Percentiles rank a stretch among this genome's conserved stretches.
Evolutionary conservation across 169 alveolate species (phyloP).

Genomic region (Plasmodium berghei): DNA sequence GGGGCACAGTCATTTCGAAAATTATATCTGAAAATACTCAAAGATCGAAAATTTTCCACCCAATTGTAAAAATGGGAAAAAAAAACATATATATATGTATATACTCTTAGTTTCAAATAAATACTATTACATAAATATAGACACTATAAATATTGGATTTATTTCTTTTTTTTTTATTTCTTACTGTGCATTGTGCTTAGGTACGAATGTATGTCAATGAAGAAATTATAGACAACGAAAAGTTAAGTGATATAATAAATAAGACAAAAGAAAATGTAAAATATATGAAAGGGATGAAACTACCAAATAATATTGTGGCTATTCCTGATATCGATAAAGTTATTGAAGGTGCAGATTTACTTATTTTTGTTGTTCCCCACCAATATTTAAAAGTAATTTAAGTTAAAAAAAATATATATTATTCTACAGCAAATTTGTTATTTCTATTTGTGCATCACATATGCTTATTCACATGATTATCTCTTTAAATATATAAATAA

Average conservation of each 20-base stretch:
- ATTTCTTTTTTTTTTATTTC: background rate
- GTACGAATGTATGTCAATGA: slow-evolving; percentile 92
- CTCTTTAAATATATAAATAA: too few relatives aligned
- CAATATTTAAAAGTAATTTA: slow-evolving; percentile 86
- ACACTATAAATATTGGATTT: background rate
- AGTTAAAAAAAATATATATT: background rate
- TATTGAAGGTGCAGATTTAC: slow-evolving; percentile 88
- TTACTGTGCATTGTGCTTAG: slow-evolving; percentile 65
- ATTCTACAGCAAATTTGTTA: background rate
- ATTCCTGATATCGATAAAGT: slow-evolving; percentile 89
- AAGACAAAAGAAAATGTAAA: slow-evolving; percentile 90
- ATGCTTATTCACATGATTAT: too few relatives aligned
- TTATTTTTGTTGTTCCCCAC: slow-evolving; percentile 92
- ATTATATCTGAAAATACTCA: slow-evolving; percentile 83
- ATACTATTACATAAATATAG: background rate
- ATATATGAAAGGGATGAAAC: slow-evolving; percentile 90
- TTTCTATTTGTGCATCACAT: too few relatives aligned
- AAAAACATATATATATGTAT: background rate
- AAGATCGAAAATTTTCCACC: slow-evolving; percentile 79
- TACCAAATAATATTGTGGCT: slow-evolving; percentile 91
- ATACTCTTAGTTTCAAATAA: too few relatives aligned
- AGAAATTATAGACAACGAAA: slow-evolving; percentile 88
- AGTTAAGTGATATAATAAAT: slow-evolving; percentile 90
- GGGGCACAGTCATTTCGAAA: slow-evolving; percentile 91
- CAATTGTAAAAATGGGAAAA: slow-evolving; percentile 74